phyloP scores from a whole-genome alignment of 2,329 filamentous ascomycete species.

The Colletotrichum sp. region DNA sequence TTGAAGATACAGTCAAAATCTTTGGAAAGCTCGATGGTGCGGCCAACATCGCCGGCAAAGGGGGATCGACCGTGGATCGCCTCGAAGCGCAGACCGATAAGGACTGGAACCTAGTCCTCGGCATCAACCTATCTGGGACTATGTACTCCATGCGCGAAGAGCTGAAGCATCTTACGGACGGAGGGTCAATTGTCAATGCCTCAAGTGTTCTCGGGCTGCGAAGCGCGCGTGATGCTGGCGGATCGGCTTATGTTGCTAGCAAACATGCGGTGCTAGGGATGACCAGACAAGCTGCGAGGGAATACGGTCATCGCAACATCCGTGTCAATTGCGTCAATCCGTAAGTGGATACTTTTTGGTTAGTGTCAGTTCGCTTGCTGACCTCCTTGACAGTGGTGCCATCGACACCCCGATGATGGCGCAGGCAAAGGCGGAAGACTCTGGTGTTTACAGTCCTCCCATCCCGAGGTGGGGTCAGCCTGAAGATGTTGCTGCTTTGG shows the following conservation, averaged over 20 bases:
- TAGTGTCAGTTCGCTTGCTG: too few relatives aligned
- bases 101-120: conserved; percentile 29
- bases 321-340: background rate
- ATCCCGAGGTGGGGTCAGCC: conserved; percentile 27
- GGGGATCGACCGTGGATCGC: conserved; percentile 23
- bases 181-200: conserved; percentile 52
- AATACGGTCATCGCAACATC: background rate
- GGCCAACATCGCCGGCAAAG: conserved; percentile 41
- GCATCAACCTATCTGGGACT: conserved; percentile 30
- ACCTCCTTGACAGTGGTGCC: accelerated
- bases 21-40: conserved; percentile 39
- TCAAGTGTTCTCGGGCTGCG: background rate
- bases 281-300: background rate
- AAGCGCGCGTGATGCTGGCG: background rate
- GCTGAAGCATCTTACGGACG: conserved; percentile 35
- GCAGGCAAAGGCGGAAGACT: background rate
- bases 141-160: conserved; percentile 32
- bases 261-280: background rate
- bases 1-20: conserved; percentile 29
- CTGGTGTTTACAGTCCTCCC: background rate
- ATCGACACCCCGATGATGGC: background rate
- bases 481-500: conserved; percentile 27
- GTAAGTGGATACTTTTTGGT: background rate
- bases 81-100: conserved; percentile 24
- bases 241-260: background rate